phyloP scores from a whole-genome alignment of 1,284 basidiomycete genomes.

The Rhodotorula sp. region DNA sequence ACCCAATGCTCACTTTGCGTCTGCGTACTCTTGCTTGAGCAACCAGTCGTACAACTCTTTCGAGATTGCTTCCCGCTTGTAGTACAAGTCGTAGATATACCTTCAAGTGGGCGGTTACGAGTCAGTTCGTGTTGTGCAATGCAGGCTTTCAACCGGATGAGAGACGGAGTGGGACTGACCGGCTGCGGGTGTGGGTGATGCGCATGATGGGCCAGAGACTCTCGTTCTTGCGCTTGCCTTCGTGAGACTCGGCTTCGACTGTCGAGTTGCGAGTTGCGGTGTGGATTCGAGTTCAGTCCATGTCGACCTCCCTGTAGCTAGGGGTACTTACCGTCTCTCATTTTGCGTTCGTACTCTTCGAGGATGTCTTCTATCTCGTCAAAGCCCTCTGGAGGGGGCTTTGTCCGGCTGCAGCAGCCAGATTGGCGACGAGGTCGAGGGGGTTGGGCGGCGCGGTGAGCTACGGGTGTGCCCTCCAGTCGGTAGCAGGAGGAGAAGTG shows the following conservation, averaged over 20 bases:
- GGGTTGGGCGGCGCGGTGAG: not conserved
- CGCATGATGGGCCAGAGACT: constrained; percentile 99
- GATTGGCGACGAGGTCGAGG: not conserved
- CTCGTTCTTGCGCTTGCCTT: constrained; percentile 96
- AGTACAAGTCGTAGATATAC: constrained; percentile 98
- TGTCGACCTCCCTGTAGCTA: not conserved
- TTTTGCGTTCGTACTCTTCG: constrained; percentile 45
- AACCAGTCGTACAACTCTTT: constrained; percentile 97
- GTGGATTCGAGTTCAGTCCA: no score
- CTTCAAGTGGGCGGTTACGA: constrained; percentile 45
- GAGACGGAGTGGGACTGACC: constrained; percentile 9
- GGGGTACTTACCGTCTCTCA: constrained; percentile 66
- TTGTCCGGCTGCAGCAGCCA: constrained; percentile 65
- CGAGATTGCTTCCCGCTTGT: constrained; percentile 94
- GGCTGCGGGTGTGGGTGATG: constrained; percentile 87
- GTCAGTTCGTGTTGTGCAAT: no score
- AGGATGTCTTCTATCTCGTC: constrained; percentile 63
- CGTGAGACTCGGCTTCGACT: constrained; percentile 94
- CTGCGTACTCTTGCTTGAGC: constrained; percentile 94
- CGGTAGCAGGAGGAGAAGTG: rapidly evolving
- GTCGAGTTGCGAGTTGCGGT: not conserved
- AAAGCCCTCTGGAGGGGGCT: constrained; percentile 92
- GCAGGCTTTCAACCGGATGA: no score
- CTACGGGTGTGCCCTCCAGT: no score
- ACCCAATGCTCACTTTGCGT: constrained; percentile 80